A percentile compares a stretch with the other conserved stretches of the same genome.
phyloP scores from a whole-genome alignment of 2,329 filamentous ascomycete genomes.

The Beauveria sp. region DNA sequence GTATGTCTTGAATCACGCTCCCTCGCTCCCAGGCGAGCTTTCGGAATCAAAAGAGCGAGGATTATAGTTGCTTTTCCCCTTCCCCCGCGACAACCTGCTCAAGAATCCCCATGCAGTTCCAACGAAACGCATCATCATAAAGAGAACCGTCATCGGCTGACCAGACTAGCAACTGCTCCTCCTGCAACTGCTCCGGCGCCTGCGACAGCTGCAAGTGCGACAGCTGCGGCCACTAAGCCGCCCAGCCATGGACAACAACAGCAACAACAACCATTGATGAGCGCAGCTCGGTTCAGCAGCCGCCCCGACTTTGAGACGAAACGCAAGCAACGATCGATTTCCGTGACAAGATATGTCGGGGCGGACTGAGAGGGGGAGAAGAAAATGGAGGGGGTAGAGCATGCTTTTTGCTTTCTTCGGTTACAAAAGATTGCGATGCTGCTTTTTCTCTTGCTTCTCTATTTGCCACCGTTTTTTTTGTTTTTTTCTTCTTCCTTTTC shows the following conservation, averaged over 20 bases:
- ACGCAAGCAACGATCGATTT: constrained; percentile 5
- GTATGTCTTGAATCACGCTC: background rate
- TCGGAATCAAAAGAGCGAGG: background rate
- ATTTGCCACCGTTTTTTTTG: background rate
- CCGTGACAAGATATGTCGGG: constrained; percentile 8
- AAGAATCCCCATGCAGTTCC: no score
- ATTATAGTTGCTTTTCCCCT: background rate
- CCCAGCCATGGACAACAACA: background rate
- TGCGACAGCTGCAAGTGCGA: constrained; percentile 18
- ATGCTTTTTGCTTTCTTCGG: background rate
- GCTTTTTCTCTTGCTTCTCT: background rate
- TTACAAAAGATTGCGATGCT: background rate
- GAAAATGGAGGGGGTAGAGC: no score
- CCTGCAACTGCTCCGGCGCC: constrained; percentile 17
- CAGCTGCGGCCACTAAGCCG: constrained; percentile 15
- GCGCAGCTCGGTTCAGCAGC: background rate
- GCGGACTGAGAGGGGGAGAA: background rate
- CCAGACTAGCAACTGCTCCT: constrained; percentile 15
- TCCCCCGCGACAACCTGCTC: background rate
- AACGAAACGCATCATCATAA: no score
- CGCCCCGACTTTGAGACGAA: constrained; percentile 7
- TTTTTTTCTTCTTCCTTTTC: background rate
- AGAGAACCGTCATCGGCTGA: background rate
- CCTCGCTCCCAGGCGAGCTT: background rate
- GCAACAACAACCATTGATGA: background rate